phyloP scores from a whole-genome alignment of 257 asterid genomes.

The Nicotiana tomentosiformis region DNA sequence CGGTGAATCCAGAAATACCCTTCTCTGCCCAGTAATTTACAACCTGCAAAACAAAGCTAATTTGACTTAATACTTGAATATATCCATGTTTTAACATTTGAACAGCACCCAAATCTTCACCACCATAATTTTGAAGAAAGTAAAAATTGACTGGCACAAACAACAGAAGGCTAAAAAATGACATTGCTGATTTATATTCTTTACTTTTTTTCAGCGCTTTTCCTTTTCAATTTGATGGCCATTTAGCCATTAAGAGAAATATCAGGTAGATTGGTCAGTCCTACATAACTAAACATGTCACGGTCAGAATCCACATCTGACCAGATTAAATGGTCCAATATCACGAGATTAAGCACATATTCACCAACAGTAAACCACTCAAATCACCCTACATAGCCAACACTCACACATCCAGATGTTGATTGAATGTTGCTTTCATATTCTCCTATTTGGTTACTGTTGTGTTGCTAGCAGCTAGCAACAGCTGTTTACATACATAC shows the following conservation, averaged over 20 bases:
- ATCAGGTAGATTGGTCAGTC: not conserved
- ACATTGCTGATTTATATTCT: not conserved
- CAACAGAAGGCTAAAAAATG: not conserved
- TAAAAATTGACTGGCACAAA: not conserved
- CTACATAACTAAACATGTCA: not conserved
- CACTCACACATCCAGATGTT: not conserved
- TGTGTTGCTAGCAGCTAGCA: not conserved
- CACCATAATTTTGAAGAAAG: not conserved
- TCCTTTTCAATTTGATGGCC: not conserved
- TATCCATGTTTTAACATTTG: not conserved
- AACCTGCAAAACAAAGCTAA: slow-evolving; percentile 44
- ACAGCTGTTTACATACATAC: not conserved
- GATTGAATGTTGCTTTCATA: not conserved
- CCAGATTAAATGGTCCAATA: not conserved
- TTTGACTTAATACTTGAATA: not conserved
- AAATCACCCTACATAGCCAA: not conserved
- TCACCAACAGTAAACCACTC: not conserved
- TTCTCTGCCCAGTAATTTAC: slow-evolving; percentile 71
- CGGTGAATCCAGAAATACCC: slow-evolving; percentile 82
- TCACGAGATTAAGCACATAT: not conserved
- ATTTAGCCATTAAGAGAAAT: not conserved
- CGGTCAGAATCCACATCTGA: not conserved
- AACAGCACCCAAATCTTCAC: not conserved
- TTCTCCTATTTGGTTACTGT: not conserved
- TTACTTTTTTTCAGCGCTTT: not conserved